phyloP scores from a whole-genome alignment of 176 grass and related monocot genomes.

The Oryza longistaminata region DNA sequence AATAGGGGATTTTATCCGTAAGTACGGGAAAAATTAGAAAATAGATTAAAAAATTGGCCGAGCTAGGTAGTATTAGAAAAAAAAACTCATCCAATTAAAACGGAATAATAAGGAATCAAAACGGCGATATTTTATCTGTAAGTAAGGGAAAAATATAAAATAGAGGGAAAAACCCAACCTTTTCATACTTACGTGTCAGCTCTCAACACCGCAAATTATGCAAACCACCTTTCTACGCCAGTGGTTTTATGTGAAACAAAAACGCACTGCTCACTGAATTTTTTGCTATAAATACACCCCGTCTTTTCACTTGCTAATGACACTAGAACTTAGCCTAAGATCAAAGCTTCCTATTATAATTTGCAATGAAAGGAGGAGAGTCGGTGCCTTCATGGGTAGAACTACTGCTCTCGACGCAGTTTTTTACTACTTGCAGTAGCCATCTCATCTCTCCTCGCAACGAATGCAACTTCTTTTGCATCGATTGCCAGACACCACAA shows the following conservation, averaged over 20 bases:
- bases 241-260: not conserved
- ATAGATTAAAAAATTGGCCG: too few relatives aligned
- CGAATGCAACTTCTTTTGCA: conserved; percentile 20
- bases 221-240: not conserved
- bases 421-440: conserved; percentile 42
- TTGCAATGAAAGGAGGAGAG: not conserved
- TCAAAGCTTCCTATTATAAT: not conserved
- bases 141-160: too few relatives aligned
- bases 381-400: conserved; percentile 49
- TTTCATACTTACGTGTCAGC: not conserved
- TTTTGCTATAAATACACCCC: not conserved
- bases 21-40: too few relatives aligned
- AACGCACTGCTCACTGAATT: not conserved
- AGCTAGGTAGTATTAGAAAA: too few relatives aligned
- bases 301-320: not conserved
- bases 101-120: too few relatives aligned
- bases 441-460: conserved; percentile 46
- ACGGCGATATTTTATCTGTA: too few relatives aligned
- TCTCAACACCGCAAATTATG: not conserved
- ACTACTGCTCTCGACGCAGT: conserved; percentile 45
- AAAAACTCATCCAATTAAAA: too few relatives aligned
- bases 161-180: not conserved
- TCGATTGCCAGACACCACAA: not conserved
- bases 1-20: too few relatives aligned
- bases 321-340: not conserved